Evolutionary conservation across 305 asterid genomes (phyloP).

Genomic region (Andrographis paniculata): DNA sequence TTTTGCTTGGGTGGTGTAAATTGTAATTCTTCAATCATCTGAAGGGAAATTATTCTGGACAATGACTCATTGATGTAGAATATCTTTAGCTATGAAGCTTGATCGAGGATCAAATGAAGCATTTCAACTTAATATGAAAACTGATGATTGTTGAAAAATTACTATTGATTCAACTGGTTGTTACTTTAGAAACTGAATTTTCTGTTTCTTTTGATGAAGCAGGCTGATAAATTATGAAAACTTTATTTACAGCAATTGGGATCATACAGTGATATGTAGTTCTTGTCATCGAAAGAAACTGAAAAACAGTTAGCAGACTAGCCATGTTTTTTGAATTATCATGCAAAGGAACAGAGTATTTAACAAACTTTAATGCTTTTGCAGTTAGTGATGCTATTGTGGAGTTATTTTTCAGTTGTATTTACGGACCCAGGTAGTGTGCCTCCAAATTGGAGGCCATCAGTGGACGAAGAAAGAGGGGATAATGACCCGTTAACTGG

Average conservation of each 20-base stretch:
- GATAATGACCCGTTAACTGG: conserved; percentile 68
- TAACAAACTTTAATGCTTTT: conserved; percentile 7
- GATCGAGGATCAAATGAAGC: no score
- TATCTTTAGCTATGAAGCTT: not conserved
- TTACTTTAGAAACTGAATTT: no score
- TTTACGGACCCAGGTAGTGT: conserved; percentile 93
- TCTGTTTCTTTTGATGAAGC: no score
- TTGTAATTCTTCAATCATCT: not conserved
- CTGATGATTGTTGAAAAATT: no score
- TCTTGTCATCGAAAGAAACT: not conserved
- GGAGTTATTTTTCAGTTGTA: conserved; percentile 97
- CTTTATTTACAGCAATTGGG: no score
- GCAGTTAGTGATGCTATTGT: conserved; percentile 90
- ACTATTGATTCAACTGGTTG: no score
- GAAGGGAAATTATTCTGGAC: conserved; percentile 6
- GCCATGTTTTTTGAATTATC: not conserved
- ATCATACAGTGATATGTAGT: no score
- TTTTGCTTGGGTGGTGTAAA: conserved; percentile 13
- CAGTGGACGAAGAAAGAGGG: conserved; percentile 75
- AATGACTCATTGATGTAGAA: not conserved
- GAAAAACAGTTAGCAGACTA: not conserved
- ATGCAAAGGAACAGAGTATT: not conserved
- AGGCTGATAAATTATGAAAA: no score
- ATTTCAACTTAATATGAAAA: no score
- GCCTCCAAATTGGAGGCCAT: conserved; percentile 88